Base-by-base conservation (phyloP, 441 rosid genomes). In the Lepidium campestre region DNA sequence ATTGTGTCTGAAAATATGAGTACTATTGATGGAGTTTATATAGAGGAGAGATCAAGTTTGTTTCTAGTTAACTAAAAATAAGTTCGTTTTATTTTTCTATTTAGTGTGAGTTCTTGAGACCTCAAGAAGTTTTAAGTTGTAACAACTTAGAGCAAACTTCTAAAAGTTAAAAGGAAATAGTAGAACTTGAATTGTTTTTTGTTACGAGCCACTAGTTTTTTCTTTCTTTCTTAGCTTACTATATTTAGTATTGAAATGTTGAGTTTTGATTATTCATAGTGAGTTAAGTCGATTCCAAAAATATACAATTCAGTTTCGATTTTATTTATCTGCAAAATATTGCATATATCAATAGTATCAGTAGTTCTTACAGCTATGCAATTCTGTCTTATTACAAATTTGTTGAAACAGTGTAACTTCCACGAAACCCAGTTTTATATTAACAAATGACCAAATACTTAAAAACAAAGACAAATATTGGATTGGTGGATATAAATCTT, bases 91-190 rank as follows among this genome's bases (percentile, higher is more conserved):
- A 23, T 54, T 1, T 61, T 62, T 48, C 74, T 62, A 73, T 60
- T 60, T 61, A 73, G 68, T 73, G 68, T 57, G 74, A 63, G 70
- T 56, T 57, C 61, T 14, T 56, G 20, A 49, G 60, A 41, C 36
- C 32, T 41, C 25, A 12, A 42, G 42, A 57, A 48, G 55, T 62
- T 54, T 18, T 55, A 67, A 61, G 69, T 67, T 62, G 62, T 63
- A 68, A 74, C 74, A 62, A 74, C 60, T 20, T 56, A 27, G 19
- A 68, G 70, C 66, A 55, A 68, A 47, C 42, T 62, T 47, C 65
- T 62, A 74, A 62, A 62, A 32, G 64, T 44, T 13, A 7, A 52
- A 31, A 25, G 10, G 31, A 54, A 31, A 20, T 56, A 57, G 57
- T 62, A 11, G 8, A 73, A 73, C 56, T 60, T 60, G 49, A 7